These are phyloP conservation scores for Gnetum montanum DNA, from an alignment of 75 land plant genomes.

Conservation along the genomic window DNA sequence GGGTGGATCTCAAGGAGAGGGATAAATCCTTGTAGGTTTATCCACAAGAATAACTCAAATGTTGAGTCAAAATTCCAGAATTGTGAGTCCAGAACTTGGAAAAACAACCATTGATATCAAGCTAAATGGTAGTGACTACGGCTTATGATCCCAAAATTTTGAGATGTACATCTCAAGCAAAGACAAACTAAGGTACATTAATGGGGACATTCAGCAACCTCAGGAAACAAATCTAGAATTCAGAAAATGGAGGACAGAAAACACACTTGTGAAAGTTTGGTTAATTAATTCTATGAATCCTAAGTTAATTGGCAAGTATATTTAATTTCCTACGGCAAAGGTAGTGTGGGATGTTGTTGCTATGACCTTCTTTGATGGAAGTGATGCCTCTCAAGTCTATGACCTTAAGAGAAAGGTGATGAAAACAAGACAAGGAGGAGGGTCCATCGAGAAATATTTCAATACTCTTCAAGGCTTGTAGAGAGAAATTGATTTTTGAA, in stretches of 20 bases:
- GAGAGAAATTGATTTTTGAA: conserved; percentile 1
- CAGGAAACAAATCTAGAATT: conserved; percentile 5
- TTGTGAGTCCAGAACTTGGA: too few relatives aligned
- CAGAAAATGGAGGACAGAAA: conserved; percentile 10
- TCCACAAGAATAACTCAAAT: too few relatives aligned
- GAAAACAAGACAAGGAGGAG: background rate
- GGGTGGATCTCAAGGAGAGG: too few relatives aligned
- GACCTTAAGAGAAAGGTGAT: background rate
- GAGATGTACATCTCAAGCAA: conserved; percentile 19
- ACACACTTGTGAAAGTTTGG: conserved; percentile 12
- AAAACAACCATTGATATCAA: background rate
- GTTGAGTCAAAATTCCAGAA: too few relatives aligned
- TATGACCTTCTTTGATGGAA: conserved; percentile 11
- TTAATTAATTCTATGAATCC: conserved; percentile 14
- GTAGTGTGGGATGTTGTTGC: conserved; percentile 7
- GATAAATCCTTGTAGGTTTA: too few relatives aligned
- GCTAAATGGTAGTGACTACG: conserved; percentile 7
- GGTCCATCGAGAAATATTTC: background rate
- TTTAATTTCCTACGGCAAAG: conserved; percentile 9
- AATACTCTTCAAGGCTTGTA: background rate
- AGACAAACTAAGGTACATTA: conserved; percentile 10
- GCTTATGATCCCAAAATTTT: conserved; percentile 14
- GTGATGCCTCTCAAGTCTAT: conserved; percentile 9
- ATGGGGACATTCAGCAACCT: conserved; percentile 7
- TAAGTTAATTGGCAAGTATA: conserved; percentile 2